phyloP scores from a whole-genome alignment of 73 alveolate genomes.

The Paramecium tetraurelia region DNA sequence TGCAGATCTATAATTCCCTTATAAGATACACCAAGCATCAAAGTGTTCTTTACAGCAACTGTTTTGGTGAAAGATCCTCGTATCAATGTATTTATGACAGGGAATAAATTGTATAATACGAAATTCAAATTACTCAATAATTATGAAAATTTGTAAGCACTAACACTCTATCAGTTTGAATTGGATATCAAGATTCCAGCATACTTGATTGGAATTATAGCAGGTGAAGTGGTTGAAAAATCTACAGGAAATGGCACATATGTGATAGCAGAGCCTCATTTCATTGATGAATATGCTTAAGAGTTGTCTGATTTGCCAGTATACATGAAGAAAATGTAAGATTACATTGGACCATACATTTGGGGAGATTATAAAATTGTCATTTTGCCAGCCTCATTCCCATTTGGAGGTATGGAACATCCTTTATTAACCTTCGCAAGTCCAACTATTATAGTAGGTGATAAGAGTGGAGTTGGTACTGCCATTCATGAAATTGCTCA shows the following conservation, averaged over 20 bases:
- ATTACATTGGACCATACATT: constrained; percentile 82
- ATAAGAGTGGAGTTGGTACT: constrained; percentile 83
- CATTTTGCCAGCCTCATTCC: constrained; percentile 96
- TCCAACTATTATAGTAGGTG: constrained; percentile 97
- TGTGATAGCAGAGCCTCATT: constrained; percentile 85
- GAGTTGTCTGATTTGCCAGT: constrained; percentile 84
- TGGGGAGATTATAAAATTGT: constrained; percentile 95
- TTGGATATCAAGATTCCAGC: constrained; percentile 87
- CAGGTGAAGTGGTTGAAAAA: constrained; percentile 63
- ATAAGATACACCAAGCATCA: constrained; percentile 95
- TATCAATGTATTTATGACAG: constrained; percentile 66
- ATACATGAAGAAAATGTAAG: constrained; percentile 75
- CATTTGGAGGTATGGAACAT: constrained; percentile 99
- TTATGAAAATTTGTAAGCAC: neutral
- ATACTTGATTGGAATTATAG: constrained; percentile 89
- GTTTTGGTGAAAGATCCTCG: constrained; percentile 56
- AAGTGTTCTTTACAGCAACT: constrained; percentile 71
- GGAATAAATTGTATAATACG: neutral
- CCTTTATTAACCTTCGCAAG: constrained; percentile 95
- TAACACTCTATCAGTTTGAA: constrained; percentile 69
- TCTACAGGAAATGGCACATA: neutral
- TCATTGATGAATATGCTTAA: constrained; percentile 65
- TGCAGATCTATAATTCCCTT: constrained; percentile 93
- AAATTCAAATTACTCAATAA: too few relatives aligned
- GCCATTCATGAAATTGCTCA: constrained; percentile 97